Percentiles rank a stretch among this genome's conserved stretches.
phyloP scores from a whole-genome alignment of 2,329 filamentous ascomycete genomes.

The Aspergillus spinulosporus region DNA sequence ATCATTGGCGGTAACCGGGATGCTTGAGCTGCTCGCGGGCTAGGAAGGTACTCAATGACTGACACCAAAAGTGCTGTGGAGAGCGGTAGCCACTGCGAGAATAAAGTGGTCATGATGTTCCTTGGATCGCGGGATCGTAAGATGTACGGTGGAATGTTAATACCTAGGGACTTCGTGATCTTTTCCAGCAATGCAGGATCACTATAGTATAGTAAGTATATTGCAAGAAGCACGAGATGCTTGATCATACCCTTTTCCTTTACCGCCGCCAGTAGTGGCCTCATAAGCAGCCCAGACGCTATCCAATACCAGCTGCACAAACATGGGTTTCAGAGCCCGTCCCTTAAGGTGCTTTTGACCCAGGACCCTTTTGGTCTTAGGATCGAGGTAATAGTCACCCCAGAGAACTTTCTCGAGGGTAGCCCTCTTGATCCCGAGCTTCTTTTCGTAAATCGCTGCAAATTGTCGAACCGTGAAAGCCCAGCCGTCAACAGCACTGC shows the following conservation, averaged over 20 bases:
- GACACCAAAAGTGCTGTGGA: constrained; percentile 92
- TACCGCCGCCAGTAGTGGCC: constrained; percentile 79
- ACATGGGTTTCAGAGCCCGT: constrained; percentile 88
- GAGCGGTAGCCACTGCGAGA: constrained; percentile 85
- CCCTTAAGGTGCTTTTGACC: constrained; percentile 91
- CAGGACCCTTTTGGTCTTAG: constrained; percentile 92
- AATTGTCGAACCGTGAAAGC: constrained; percentile 96
- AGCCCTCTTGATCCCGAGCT: constrained; percentile 87
- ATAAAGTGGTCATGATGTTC: constrained; percentile 80
- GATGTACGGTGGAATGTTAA: constrained; percentile 82
- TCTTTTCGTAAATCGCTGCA: constrained; percentile 90
- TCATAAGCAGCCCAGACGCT: constrained; percentile 96
- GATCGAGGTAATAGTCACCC: constrained; percentile 95
- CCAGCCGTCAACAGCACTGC: constrained; percentile 98
- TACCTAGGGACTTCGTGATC: constrained; percentile 85
- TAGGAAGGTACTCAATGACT: constrained; percentile 88
- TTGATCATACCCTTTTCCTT: constrained; percentile 69
- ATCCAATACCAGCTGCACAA: constrained; percentile 93
- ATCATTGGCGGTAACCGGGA: constrained; percentile 77
- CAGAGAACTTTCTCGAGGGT: constrained; percentile 91
- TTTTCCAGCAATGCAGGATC: constrained; percentile 84
- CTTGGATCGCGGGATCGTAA: constrained; percentile 80
- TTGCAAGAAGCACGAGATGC: too few relatives aligned
- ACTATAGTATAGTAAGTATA: constrained; percentile 48
- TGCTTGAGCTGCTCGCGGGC: constrained; percentile 76